Percentiles rank a stretch among this genome's conserved stretches.
These are phyloP conservation scores for Firmiana major DNA, from an alignment of 345 rosid species.

Conservation along the genomic window DNA sequence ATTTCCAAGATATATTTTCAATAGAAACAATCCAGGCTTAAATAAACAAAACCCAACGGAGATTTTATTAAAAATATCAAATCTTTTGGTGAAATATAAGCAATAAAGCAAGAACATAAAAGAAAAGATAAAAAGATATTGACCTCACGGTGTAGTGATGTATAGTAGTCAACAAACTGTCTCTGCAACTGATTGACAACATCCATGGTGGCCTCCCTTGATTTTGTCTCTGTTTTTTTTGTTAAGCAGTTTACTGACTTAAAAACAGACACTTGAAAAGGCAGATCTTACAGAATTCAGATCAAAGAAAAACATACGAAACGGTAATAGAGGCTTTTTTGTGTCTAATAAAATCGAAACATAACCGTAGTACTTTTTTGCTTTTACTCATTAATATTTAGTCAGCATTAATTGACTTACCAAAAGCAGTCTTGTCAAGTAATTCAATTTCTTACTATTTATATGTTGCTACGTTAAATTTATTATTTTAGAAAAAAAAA, in stretches of 20 bases:
- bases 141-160: constrained; percentile 47
- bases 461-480: no score
- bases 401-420: no score
- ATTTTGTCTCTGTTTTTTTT: background rate
- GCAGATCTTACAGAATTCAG: background rate
- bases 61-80: background rate
- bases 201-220: constrained; percentile 34
- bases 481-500: no score
- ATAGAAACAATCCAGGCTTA: background rate
- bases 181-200: constrained; percentile 47
- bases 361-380: no score
- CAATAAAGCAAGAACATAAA: background rate
- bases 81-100: background rate
- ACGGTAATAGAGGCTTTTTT: no score
- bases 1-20: background rate
- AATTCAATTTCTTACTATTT: no score
- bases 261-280: background rate
- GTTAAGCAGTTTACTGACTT: background rate
- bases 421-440: no score
- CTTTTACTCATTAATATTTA: no score
- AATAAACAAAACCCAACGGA: background rate
- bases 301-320: no score
- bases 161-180: constrained; percentile 41
- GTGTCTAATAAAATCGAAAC: no score
- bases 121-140: background rate